These are phyloP conservation scores for Corniculantispora saksenae DNA, from an alignment of 2,329 filamentous ascomycete species.

Conservation along the genomic window DNA sequence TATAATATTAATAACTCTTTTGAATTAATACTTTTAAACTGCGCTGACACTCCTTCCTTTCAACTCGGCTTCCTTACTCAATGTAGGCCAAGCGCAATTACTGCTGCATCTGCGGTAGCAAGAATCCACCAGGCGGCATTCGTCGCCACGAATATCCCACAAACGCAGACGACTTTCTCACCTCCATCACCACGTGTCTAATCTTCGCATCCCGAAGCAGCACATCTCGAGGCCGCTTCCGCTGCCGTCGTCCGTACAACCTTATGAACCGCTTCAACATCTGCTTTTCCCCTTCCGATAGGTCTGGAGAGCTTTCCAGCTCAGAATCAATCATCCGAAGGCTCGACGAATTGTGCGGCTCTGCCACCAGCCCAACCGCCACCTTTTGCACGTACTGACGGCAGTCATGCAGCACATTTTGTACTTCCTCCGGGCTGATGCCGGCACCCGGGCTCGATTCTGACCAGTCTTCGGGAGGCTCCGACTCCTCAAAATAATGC, in stretches of 20 bases:
- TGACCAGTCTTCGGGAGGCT: slow-evolving; percentile 66
- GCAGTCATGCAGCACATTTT: slow-evolving; percentile 39
- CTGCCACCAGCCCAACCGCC: slow-evolving; percentile 46
- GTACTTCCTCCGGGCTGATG: slow-evolving; percentile 33
- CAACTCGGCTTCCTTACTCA: no score
- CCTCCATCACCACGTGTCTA: slow-evolving; percentile 69
- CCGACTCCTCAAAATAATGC: slow-evolving; percentile 86
- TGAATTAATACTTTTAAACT: slow-evolving; percentile 13
- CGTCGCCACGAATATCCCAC: slow-evolving; percentile 84
- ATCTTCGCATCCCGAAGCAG: slow-evolving; percentile 73
- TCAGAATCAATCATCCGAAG: slow-evolving; percentile 52
- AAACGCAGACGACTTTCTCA: slow-evolving; percentile 82
- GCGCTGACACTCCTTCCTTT: no score
- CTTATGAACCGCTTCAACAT: slow-evolving; percentile 53
- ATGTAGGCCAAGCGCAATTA: background rate
- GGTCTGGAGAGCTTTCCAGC: slow-evolving; percentile 41
- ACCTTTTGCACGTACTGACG: slow-evolving; percentile 42
- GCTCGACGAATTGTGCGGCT: slow-evolving; percentile 50
- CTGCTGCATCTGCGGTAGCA: slow-evolving; percentile 19
- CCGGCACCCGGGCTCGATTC: slow-evolving; percentile 43
- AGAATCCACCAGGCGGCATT: slow-evolving; percentile 37
- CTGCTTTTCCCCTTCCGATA: slow-evolving; percentile 40
- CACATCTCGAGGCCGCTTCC: slow-evolving; percentile 80
- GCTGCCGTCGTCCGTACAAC: slow-evolving; percentile 62
- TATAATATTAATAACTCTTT: slow-evolving; percentile 18